Evolutionary conservation across 345 rosid genomes (phyloP).

Genomic region (Eutrema japonicum): DNA sequence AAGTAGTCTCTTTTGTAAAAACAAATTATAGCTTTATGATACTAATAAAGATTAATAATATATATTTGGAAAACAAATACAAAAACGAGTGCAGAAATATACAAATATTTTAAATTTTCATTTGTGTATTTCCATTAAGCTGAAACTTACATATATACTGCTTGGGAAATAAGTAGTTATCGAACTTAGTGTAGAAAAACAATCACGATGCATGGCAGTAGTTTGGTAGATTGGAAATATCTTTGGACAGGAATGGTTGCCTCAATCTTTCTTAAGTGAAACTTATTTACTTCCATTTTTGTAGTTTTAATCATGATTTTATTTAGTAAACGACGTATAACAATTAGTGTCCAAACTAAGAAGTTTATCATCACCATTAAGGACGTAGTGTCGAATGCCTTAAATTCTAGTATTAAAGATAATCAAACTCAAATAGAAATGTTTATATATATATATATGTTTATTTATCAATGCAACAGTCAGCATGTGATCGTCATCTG

Average conservation of each 20-base stretch:
- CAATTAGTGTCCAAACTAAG: too few relatives aligned
- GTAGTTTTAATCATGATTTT: background rate
- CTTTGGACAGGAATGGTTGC: background rate
- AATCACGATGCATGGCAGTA: background rate
- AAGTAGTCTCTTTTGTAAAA: too few relatives aligned
- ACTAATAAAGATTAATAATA: too few relatives aligned
- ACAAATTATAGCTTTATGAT: too few relatives aligned
- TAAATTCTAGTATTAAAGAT: too few relatives aligned
- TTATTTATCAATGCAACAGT: too few relatives aligned
- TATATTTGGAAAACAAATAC: too few relatives aligned
- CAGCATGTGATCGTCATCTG: too few relatives aligned
- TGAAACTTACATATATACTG: background rate
- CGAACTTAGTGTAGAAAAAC: background rate
- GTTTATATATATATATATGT: too few relatives aligned
- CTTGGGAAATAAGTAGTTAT: background rate
- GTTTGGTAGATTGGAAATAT: background rate
- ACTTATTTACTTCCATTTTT: constrained; percentile 4
- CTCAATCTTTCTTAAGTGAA: background rate
- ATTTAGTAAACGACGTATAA: background rate
- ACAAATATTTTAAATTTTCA: background rate
- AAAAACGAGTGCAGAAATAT: background rate
- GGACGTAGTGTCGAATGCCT: too few relatives aligned
- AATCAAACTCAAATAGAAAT: background rate
- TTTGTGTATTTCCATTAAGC: background rate
- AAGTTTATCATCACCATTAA: too few relatives aligned